Evolutionary conservation across 352 stramenopile species (phyloP), one percentile per base, ranked within the genome.

Genomic region (Thalassiosira ordinaria): DNA sequence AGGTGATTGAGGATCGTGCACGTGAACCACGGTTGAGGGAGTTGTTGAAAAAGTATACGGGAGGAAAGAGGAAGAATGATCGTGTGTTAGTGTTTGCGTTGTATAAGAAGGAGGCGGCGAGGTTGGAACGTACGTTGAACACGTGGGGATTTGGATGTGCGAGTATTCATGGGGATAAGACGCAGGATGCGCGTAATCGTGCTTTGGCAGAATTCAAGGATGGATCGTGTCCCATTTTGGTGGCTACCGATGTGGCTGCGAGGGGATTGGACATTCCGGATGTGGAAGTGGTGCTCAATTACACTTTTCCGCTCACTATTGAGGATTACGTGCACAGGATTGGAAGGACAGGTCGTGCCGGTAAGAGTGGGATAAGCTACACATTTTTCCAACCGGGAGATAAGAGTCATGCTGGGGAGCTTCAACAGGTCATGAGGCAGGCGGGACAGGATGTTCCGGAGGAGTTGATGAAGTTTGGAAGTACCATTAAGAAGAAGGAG

Each of bases 401-500:
- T 84, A 99, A 99, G 89, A 94, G 95, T 62, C 96, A 97, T 73
- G 96, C 97, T 29, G 97, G 97, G 18, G 96, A 98, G 74, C 89
- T 99, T 6, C 96, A 99, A 44, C 98, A 98, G 81, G 87, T 99
- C 20, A 93, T 99, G 87, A 94, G 91, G 67, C 95, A 98, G 67
- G 94, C 96, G 55, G 97, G 97, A 62, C 96, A 98, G 81, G 64
- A 91, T 24, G 94, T 98, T 67, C 97, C 97, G 1, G 91, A 96
- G 26, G 96, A 97, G 52, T 88, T 99, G 35, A 95, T 97, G 80
- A 98, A 98, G 82, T 99, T 99, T 87, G 97, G 97, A 71, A 99
- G 97, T 70, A 97, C 98, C 33, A 98, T 99, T 55, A 99, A 99
- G 91, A 99, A 99, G 92, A 99, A 99, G 95, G 96, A 99, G 86